Conservation (phyloP, 768 basidiomycete genomes). For the Suillus subalutaceus region DNA sequence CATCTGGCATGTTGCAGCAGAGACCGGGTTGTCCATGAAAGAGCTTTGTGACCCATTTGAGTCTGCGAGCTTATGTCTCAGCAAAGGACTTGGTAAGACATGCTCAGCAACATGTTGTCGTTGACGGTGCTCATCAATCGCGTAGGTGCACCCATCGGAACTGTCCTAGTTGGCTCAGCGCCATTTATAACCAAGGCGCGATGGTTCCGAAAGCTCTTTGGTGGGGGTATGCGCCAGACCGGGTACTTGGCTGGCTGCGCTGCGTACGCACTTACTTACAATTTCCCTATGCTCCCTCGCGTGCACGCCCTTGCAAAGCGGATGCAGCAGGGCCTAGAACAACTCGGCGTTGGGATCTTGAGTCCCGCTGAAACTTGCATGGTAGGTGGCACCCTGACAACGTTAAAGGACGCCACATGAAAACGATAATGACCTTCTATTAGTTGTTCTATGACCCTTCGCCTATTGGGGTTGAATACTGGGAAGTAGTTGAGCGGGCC, state of each 20-base stretch:
- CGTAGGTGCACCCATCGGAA: conserved; percentile 72
- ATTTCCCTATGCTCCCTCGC: conserved; percentile 68
- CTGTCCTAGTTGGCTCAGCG: conserved; percentile 76
- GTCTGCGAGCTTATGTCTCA: conserved; percentile 86
- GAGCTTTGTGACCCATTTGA: conserved; percentile 90
- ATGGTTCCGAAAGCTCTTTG: conserved; percentile 88
- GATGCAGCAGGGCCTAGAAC: conserved; percentile 67
- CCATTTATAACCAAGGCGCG: conserved; percentile 76
- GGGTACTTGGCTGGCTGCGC: conserved; percentile 79
- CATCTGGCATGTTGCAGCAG: conserved; percentile 93
- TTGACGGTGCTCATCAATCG: background rate
- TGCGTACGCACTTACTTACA: conserved; percentile 78
- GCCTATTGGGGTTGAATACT: conserved; percentile 62
- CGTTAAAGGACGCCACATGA: background rate
- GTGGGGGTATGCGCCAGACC: conserved; percentile 90
- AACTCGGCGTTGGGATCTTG: conserved; percentile 71
- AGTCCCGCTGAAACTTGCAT: conserved; percentile 84
- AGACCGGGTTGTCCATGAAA: conserved; percentile 64
- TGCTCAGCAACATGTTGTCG: background rate
- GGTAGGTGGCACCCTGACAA: conserved; percentile 45
- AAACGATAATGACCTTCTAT: background rate
- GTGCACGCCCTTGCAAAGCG: conserved; percentile 72
- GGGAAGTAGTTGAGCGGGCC: conserved; percentile 65
- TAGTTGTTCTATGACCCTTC: conserved; percentile 80
- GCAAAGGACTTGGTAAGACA: conserved; percentile 83